Evolutionary conservation across 768 basidiomycete genomes (phyloP), one percentile per base, ranked within the genome.

Genomic region (Lentinus tigrinus): DNA sequence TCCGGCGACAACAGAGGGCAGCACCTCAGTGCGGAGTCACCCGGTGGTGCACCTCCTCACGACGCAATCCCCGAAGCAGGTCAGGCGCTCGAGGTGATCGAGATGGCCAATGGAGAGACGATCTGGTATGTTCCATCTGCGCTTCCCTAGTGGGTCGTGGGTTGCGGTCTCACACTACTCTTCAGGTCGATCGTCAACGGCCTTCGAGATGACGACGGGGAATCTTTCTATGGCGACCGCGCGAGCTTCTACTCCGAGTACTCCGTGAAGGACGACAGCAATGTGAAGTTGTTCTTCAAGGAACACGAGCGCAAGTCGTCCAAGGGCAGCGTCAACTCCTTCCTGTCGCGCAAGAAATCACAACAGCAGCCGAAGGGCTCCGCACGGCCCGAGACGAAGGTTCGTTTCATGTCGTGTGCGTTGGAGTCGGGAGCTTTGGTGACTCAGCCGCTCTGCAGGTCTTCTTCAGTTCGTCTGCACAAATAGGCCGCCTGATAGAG

Each of bases 71-170:
- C 70, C 23, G 67, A 69, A 24, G 17, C 78, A 39, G 80, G 82
- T 13, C 82, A 86, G 47, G 91, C 87, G 4, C 74, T 93, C 28
- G 89, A 94, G 72, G 80, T 93, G 43, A 79, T 93, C 54, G 88
- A 93, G 67, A 74, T 92, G 66, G 88, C 89, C n/a, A 92, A 92
- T 67, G 92, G 92, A 23, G 86, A 93, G 69, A 91, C 89, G 8
- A 85, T 94, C 59, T 94, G 92, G 92, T 90, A 54, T 57, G 85
- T 77, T 24, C 46, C 54, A 13, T n/a, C 27, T 36, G 47, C n/a
- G 17, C 31, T 44, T 54, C 47, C 36, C 37, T 34, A 47, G 37
- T 36, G 43, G 39, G 54, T 54, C 40, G n/a, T 63, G 10, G n/a
- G 13, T 47, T 21, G 24, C 4, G 42, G 37, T 31, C 57, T 54